Evolutionary conservation across 2,329 filamentous ascomycete species (phyloP), one percentile per base, ranked within the genome.

Genomic region (Pseudopyrenochaeta lycopersici): DNA sequence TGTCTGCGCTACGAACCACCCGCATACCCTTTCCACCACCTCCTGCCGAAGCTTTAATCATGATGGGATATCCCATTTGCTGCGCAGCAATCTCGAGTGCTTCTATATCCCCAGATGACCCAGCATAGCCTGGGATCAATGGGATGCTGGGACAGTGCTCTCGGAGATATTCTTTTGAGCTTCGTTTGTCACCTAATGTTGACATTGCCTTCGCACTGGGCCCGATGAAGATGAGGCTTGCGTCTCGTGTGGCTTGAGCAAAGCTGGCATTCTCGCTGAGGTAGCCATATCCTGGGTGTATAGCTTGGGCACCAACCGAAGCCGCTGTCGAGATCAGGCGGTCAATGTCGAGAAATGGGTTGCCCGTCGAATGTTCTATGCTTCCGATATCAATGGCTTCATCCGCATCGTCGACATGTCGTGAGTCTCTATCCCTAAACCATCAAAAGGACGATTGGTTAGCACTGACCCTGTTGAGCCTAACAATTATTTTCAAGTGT

Each of bases 261-360:
- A 85, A 82, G 1, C 80, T 77, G 2, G 80, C 69, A 39, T 75
- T 82, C 61, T 85, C 83, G 20, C 79, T 81, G 6, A 85, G 72
- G 72, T 95, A 85, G 20, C 83, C 83, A 72, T 85, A 85, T 3
- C 82, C 83, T 0, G 82, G 82, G 65, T 84, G 82, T 1, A 85
- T 72, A 3, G 81, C 75, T 58, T 84, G 60, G 1, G 63, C 68
- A 3, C 56, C 49, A 1, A 41, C 53, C n/a, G 54, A 51, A 15
- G 54, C 29, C 3, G 71, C 73, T 12, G 63, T 60, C 9, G 60
- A 52, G 9, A 75, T 54, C 2, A 76, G 60, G 3, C 64, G 52
- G 2, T 68, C 54, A 18, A 70, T 62, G 42, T 76, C 62, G 14
- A 74, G 59, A 42, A 73, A 75, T 4, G 66, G 65, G 32, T 67